phyloP scores from a whole-genome alignment of 768 basidiomycete genomes.

The Suillus spraguei region DNA sequence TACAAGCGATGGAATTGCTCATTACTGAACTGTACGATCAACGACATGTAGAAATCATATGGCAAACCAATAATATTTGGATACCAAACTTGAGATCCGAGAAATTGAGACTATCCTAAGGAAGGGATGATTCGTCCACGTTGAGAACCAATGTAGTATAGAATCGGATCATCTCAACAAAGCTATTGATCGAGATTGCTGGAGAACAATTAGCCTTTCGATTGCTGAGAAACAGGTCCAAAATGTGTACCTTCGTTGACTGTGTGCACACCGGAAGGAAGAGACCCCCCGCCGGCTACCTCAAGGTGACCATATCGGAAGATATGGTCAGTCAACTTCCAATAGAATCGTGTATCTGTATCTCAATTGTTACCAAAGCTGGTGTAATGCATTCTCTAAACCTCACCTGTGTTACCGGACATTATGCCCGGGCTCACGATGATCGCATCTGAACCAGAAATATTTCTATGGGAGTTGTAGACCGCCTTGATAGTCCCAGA shows the following conservation, averaged over 20 bases:
- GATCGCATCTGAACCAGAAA: conserved; percentile 36
- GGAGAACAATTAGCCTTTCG: neutral
- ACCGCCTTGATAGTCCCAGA: conserved; percentile 67
- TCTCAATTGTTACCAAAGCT: too few species aligned
- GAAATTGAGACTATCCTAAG: conserved; percentile 9
- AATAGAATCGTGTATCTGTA: conserved; percentile 32
- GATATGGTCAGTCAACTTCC: conserved; percentile 40
- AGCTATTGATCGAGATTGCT: conserved; percentile 53
- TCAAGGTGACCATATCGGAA: conserved; percentile 60
- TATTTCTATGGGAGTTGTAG: conserved; percentile 49
- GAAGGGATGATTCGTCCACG: conserved; percentile 52
- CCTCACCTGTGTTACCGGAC: conserved; percentile 50
- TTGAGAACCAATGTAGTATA: conserved; percentile 68
- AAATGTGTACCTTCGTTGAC: conserved; percentile 64
- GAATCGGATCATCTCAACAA: conserved; percentile 69
- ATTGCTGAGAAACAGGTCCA: neutral
- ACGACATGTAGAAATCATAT: neutral
- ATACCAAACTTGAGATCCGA: too few species aligned
- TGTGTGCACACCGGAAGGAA: conserved; percentile 58
- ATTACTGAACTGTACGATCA: neutral
- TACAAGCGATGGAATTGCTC: neutral
- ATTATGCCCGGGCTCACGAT: conserved; percentile 54
- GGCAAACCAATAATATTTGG: neutral
- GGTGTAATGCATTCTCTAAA: too few species aligned
- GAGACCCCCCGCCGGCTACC: conserved; percentile 27